Evolutionary conservation across 257 asterid genomes (phyloP).

Genomic region (Solanum tacnaense): DNA sequence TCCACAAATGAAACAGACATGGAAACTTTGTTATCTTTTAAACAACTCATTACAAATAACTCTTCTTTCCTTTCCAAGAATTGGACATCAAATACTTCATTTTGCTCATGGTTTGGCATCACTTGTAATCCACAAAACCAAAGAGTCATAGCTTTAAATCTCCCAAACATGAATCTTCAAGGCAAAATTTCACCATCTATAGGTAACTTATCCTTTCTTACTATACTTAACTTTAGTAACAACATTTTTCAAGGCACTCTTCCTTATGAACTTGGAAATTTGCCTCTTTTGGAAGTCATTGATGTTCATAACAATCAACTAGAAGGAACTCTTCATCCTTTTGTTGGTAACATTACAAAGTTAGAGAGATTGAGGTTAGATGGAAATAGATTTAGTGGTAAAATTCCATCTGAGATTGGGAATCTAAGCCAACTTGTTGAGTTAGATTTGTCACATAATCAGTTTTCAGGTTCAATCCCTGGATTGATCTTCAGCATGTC

Average conservation of each 20-base stretch:
- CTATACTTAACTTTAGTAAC: conserved; percentile 6
- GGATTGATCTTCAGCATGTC: conserved; percentile 16
- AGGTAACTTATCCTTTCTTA: conserved; percentile 23
- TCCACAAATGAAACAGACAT: conserved; percentile 11
- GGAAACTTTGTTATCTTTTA: conserved; percentile 14
- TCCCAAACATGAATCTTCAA: conserved; percentile 14
- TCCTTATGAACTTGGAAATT: background rate
- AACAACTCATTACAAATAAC: conserved; percentile 11
- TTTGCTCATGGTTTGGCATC: conserved; percentile 28
- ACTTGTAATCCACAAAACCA: conserved; percentile 1
- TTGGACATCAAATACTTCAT: conserved; percentile 11
- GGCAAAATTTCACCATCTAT: conserved; percentile 18
- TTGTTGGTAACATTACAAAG: background rate
- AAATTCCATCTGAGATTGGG: conserved; percentile 2
- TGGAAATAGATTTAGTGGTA: background rate
- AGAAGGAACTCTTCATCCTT: background rate
- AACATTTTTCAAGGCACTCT: conserved; percentile 4
- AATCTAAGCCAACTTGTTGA: background rate
- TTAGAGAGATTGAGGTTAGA: background rate
- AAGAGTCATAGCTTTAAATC: conserved; percentile 14
- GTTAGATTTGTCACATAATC: background rate
- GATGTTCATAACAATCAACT: conserved; percentile 2
- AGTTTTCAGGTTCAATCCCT: conserved; percentile 23
- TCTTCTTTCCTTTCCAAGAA: background rate
- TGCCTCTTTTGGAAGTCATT: background rate